Evolutionary conservation across 805 yeast species (phyloP), one percentile per base, ranked within the genome.

Genomic region (Pichia exigua): DNA sequence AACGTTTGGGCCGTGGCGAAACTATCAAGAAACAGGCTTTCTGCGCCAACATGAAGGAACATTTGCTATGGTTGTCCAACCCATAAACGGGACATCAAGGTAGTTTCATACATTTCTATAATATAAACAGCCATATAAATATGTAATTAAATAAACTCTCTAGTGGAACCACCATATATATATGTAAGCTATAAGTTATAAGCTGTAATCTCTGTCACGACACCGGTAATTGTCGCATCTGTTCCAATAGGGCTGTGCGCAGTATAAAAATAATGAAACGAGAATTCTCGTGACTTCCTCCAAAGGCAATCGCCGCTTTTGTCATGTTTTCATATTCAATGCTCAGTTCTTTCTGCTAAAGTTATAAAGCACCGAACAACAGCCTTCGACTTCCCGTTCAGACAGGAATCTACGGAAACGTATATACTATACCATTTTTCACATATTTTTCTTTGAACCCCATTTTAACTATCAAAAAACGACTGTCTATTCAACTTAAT

Each of bases 21-120:
- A 52, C 57, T 21, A 41, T 40, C 17, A 51, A 54, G 35, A 52
- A 63, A 28, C 50, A 50, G 20, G 49, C 51, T 15, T 65, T 62
- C 51, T 65, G 69, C 52, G 54, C 54, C 28, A 60, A 56, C 9
- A 56, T 65, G 58, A 60, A 60, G 52, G 64, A 61, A 42, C 69
- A 65, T 49, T 50, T 65, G 13, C 46, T 59, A 44, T 65, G 69
- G 69, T 52, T 65, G 8, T 38, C 52, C 15, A 50, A 45, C 41
- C 42, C 30, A 27, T 27, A 5, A 24, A 24, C n/a, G n/a, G n/a
- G 7, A 24, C 7, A 24, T 4, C 7, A 24, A 24, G 4, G 30
- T 28, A 30, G 35, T 13, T 4, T 30, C 35, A 24, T 24, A 24
- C n/a, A 24, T 24, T 7, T 7, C 7, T 7, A 24, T 24, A 24